These are phyloP conservation scores for Cerioporus squamosus DNA, from an alignment of 1,284 basidiomycete genomes.

Conservation along the genomic window DNA sequence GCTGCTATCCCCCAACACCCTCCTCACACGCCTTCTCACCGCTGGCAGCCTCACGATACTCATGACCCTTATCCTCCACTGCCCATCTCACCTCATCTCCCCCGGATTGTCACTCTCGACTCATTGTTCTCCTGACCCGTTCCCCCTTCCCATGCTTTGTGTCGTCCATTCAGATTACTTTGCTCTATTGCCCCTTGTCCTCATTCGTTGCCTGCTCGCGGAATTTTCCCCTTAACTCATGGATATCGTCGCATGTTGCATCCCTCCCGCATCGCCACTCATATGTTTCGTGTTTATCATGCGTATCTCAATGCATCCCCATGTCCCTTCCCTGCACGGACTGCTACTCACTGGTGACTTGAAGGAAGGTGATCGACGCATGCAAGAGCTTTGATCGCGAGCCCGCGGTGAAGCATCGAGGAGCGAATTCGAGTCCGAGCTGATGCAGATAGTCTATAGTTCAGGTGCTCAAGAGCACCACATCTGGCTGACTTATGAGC, in stretches of 20 bases:
- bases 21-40: too few relatives aligned
- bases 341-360: too few relatives aligned
- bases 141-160: background rate
- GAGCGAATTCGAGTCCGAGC: too few relatives aligned
- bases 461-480: too few relatives aligned
- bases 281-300: constrained; percentile 7
- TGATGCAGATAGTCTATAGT: too few relatives aligned
- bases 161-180: background rate
- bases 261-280: constrained; percentile 2
- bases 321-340: background rate
- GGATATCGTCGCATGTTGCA: background rate
- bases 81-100: background rate
- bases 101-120: background rate
- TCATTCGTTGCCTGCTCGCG: background rate
- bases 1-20: background rate
- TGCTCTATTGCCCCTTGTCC: background rate
- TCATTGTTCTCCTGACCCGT: background rate
- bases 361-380: too few relatives aligned
- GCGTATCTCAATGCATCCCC: constrained; percentile 16
- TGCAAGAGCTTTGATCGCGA: too few relatives aligned
- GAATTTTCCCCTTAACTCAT: background rate
- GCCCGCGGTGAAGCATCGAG: too few relatives aligned
- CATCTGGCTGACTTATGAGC: too few relatives aligned
- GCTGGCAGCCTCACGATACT: too few relatives aligned
- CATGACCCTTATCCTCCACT: too few relatives aligned